These are phyloP conservation scores for Termitomyces sp. DNA, from an alignment of 768 basidiomycete genomes.

Conservation along the genomic window DNA sequence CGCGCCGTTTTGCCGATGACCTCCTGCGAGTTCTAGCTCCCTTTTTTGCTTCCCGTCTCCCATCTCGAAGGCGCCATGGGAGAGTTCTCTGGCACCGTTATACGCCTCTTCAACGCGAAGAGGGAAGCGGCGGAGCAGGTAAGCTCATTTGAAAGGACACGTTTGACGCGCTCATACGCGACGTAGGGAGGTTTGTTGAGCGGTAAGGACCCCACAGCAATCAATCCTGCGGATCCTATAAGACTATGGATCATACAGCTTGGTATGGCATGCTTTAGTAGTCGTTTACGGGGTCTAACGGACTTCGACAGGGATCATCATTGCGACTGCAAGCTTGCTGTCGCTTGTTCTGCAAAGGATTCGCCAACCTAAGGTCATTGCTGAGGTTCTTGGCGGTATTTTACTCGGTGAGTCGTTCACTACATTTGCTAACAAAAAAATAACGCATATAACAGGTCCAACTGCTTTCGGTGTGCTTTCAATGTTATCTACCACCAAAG, in stretches of 20 bases:
- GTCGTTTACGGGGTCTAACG: neutral
- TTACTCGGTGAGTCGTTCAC: slow-evolving; percentile 71
- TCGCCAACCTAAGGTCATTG: slow-evolving; percentile 83
- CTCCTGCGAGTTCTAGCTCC: neutral
- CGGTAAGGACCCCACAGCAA: slow-evolving; percentile 69
- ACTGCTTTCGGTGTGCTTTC: slow-evolving; percentile 42
- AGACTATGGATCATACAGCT: slow-evolving; percentile 79
- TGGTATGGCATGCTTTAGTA: slow-evolving; percentile 40
- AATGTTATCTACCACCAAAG: neutral
- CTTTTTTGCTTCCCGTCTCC: neutral
- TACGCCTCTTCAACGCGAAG: slow-evolving; percentile 34
- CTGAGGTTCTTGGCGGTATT: slow-evolving; percentile 86
- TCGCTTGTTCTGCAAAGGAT: slow-evolving; percentile 69
- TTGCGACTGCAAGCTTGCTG: slow-evolving; percentile 76
- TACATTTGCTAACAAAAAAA: slow-evolving; percentile 23
- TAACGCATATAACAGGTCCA: slow-evolving; percentile 35
- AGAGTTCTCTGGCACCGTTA: slow-evolving; percentile 36
- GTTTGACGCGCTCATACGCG: slow-evolving; percentile 2
- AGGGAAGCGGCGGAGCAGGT: slow-evolving; percentile 43
- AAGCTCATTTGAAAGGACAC: neutral
- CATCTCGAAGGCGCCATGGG: slow-evolving; percentile 27
- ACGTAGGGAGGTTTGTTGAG: slow-evolving; percentile 70
- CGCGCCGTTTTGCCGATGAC: slow-evolving; percentile 4
- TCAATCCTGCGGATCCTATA: slow-evolving; percentile 68
- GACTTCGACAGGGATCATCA: slow-evolving; percentile 66